Evolutionary conservation across 345 rosid species (phyloP).

Genomic region (Brassica rapa): DNA sequence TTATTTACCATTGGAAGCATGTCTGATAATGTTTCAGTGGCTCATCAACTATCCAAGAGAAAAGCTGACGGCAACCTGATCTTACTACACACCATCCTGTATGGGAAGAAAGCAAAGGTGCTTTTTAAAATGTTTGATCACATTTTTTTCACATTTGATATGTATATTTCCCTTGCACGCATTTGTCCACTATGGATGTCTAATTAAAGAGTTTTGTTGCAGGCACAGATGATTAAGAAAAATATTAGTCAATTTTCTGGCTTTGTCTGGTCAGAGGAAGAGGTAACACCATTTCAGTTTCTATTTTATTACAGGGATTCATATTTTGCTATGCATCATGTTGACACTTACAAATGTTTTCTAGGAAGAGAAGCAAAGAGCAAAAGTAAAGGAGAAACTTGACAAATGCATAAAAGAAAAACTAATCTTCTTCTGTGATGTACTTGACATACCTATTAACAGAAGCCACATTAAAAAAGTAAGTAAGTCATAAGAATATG

Average conservation of each 20-base stretch:
- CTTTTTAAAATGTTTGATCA: not conserved
- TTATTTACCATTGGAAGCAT: not conserved
- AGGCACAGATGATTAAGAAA: conserved; percentile 79
- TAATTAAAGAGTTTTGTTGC: conserved; percentile 25
- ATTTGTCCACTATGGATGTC: not conserved
- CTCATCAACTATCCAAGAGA: conserved; percentile 93
- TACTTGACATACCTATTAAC: conserved; percentile 76
- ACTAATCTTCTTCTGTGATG: conserved; percentile 78
- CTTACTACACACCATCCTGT: conserved; percentile 72
- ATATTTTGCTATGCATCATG: conserved; percentile 13
- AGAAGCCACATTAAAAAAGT: conserved; percentile 71
- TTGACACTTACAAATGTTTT: conserved; percentile 10
- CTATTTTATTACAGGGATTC: conserved; percentile 9
- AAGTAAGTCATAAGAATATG: conserved; percentile 24
- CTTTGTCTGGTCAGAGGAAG: conserved; percentile 77
- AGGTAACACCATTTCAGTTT: conserved; percentile 48
- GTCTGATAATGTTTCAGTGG: conserved; percentile 68
- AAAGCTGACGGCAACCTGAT: conserved; percentile 86
- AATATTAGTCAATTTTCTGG: conserved; percentile 92
- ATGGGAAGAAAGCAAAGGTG: conserved; percentile 98
- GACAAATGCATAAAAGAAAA: conserved; percentile 93
- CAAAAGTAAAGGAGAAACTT: conserved; percentile 74
- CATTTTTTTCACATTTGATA: conserved; percentile 3
- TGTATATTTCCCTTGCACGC: conserved; percentile 1
- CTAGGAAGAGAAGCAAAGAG: conserved; percentile 76